Evolutionary conservation across 306 rosid species (phyloP).

Genomic region (Pterocarpus macrocarpus): DNA sequence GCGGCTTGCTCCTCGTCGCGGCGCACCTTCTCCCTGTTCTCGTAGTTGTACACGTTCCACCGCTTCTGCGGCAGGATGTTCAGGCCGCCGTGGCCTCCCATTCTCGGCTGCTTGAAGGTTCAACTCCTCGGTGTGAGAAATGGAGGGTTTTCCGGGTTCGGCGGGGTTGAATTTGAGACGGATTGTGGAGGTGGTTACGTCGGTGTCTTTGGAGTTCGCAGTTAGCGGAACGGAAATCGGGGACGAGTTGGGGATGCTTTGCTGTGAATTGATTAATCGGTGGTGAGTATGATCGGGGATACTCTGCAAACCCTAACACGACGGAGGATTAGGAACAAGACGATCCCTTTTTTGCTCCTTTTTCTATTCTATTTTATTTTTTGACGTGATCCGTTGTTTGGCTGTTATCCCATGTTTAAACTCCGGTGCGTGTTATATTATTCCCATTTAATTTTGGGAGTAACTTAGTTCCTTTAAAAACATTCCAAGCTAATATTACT

Average conservation of each 20-base stretch:
- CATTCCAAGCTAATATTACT: too few species aligned
- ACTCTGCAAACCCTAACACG: constrained; percentile 26
- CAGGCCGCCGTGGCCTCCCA: constrained; percentile 97
- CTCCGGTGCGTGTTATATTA: too few species aligned
- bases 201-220: background rate
- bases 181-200: too few species aligned
- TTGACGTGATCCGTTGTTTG: too few species aligned
- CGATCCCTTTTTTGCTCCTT: background rate
- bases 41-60: constrained; percentile 94
- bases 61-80: constrained; percentile 96
- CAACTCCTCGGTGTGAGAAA: background rate
- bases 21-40: constrained; percentile 87
- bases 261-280: too few species aligned
- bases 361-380: too few species aligned
- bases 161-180: background rate
- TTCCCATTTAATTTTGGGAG: too few species aligned
- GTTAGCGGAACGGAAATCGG: background rate
- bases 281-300: background rate
- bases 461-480: too few species aligned
- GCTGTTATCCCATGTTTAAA: too few species aligned
- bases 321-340: background rate
- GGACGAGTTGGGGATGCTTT: too few species aligned
- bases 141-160: background rate
- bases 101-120: constrained; percentile 36
- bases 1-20: constrained; percentile 93